Base-by-base conservation (phyloP, 2,329 filamentous ascomycete genomes). In the Alternaria incomplexa region DNA sequence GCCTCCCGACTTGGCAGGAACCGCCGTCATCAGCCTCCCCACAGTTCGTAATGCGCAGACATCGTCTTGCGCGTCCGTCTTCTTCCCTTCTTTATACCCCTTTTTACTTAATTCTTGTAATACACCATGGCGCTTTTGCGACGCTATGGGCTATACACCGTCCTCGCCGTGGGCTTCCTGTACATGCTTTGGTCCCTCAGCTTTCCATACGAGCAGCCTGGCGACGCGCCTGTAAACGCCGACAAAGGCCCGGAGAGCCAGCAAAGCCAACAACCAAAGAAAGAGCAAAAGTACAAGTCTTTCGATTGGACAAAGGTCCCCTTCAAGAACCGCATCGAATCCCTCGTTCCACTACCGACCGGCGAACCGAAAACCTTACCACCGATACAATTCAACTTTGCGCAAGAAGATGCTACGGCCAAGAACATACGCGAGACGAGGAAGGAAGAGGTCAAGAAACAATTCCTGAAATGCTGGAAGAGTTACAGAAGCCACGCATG, bases 401-500 rank as follows among this genome's bases (percentile, higher is more conserved):
- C 73, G 2, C 50, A 68, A 6, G 82, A 84, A 62, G 63, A 78
- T 61, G 58, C 72, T 61, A 68, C 73, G 40, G 67, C 70, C 43
- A 65, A 73, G 67, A 64, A 79, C 60, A 67, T 79, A 70, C 66
- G 78, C 62, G 65, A 80, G 73, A 60, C 75, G 64, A 72, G 77
- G 66, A 58, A 76, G 66, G 58, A 68, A 8, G 75, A 78, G 22
- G 82, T 85, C 32, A 81, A 79, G 62, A 77, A 77, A 50, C 77
- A 80, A 3, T 85, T 85, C 59, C 55, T 79, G 56, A 79, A 80
- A 50, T 81, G 79, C 59, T 85, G 83, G 83, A 77, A 73, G 6
- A 76, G 79, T 11, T 85, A 85, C 70, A 77, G 78, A 30, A 57
- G 75, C 44, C 75, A 81, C 64, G 83, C 82, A 5, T 85, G 83